These are phyloP conservation scores for Pleurotus citrinopileatus DNA, from an alignment of 768 basidiomycete genomes.

Conservation along the genomic window DNA sequence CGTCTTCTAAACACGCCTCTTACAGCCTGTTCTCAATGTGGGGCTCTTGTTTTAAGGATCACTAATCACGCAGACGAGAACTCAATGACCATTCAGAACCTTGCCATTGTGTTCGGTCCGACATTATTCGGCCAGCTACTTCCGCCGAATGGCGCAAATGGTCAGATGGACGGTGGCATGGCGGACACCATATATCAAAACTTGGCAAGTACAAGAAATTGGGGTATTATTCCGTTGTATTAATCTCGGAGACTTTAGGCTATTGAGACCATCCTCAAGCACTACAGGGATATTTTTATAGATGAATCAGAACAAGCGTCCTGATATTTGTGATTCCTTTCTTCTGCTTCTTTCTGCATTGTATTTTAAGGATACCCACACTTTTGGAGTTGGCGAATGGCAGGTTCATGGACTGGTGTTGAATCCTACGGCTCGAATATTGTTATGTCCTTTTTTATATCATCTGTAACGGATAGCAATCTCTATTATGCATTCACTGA, in stretches of 20 bases:
- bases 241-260: conserved; percentile 50
- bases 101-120: conserved; percentile 98
- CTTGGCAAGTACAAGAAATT: conserved; percentile 38
- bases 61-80: conserved; percentile 73
- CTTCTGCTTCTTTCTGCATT: background rate
- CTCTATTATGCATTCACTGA: background rate
- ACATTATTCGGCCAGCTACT: conserved; percentile 76
- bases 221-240: background rate
- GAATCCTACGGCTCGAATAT: background rate
- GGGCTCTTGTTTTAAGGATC: conserved; percentile 46
- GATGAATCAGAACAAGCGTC: conserved; percentile 64
- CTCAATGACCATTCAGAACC: conserved; percentile 90
- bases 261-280: conserved; percentile 91
- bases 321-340: background rate
- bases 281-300: conserved; percentile 95
- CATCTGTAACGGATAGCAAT: conserved; percentile 3
- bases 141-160: conserved; percentile 41
- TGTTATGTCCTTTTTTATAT: conserved; percentile 4
- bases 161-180: conserved; percentile 52
- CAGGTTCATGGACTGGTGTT: conserved; percentile 6
- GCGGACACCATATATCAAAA: conserved; percentile 73
- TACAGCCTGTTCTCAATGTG: background rate
- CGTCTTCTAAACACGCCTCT: conserved; percentile 19
- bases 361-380: conserved; percentile 5
- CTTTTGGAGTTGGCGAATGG: background rate